Conservation (phyloP, 768 basidiomycete species). For the Botryobasidium botryosum region DNA sequence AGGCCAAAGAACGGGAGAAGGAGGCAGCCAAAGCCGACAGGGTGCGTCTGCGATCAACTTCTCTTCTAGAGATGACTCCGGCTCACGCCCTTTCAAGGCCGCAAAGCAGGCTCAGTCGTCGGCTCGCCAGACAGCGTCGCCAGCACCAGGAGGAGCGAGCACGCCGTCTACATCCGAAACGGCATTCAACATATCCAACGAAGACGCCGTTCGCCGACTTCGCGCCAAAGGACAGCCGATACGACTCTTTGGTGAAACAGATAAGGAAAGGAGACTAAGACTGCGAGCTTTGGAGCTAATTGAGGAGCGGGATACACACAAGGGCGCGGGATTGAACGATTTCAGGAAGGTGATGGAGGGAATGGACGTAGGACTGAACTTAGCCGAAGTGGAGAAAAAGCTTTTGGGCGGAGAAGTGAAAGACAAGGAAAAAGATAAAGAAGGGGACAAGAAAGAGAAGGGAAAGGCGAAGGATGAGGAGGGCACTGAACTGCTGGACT, state of each 20-base stretch:
- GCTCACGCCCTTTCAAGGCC: neutral
- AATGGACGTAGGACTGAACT: slow-evolving; percentile 37
- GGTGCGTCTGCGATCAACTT: too few species aligned
- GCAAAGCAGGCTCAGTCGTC: neutral
- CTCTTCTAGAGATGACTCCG: neutral
- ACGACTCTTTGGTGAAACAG: slow-evolving; percentile 84
- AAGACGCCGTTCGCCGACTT: slow-evolving; percentile 78
- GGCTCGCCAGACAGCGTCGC: slow-evolving; percentile 11
- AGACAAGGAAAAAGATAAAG: slow-evolving; percentile 12
- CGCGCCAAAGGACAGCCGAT: slow-evolving; percentile 89
- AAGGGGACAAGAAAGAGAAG: slow-evolving; percentile 30
- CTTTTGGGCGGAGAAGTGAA: slow-evolving; percentile 19
- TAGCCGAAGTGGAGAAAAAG: slow-evolving; percentile 74
- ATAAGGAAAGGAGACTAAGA: slow-evolving; percentile 81
- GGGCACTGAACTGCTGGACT: slow-evolving; percentile 44
- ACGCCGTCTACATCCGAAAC: slow-evolving; percentile 16
- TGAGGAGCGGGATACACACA: slow-evolving; percentile 72
- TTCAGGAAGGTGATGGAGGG: slow-evolving; percentile 40
- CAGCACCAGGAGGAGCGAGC: slow-evolving; percentile 21
- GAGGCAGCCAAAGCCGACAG: slow-evolving; percentile 17
- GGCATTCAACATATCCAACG: slow-evolving; percentile 78
- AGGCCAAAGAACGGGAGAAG: slow-evolving; percentile 25
- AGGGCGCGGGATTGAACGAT: slow-evolving; percentile 74
- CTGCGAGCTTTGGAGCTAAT: slow-evolving; percentile 88
- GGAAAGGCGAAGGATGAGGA: slow-evolving; percentile 30